Conservation (phyloP, 805 yeast genomes). For the Metschnikowia koreensis region DNA sequence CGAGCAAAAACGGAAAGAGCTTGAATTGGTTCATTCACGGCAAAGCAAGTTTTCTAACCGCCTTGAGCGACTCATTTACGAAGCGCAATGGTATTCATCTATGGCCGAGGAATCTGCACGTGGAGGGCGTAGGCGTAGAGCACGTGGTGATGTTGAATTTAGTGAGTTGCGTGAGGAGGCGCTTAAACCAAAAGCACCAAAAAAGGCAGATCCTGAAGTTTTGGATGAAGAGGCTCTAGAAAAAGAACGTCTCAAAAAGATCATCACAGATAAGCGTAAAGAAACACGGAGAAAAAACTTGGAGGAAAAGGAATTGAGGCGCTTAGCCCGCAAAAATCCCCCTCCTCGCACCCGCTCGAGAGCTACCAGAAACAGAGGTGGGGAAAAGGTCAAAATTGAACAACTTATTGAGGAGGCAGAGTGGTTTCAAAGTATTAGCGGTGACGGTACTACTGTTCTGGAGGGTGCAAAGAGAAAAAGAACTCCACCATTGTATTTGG, state of each 20-base stretch:
- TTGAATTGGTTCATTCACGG: slow-evolving; percentile 26
- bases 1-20: slow-evolving; percentile 22
- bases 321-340: neutral
- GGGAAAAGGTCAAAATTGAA: slow-evolving; percentile 6
- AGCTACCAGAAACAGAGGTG: neutral
- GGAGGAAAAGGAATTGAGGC: slow-evolving; percentile 4
- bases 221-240: slow-evolving; percentile 2
- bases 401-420: slow-evolving; percentile 26
- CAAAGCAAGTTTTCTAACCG: slow-evolving; percentile 27
- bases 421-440: slow-evolving; percentile 42
- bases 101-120: slow-evolving; percentile 17
- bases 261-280: slow-evolving; percentile 6
- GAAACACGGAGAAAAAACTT: slow-evolving; percentile 7
- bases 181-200: slow-evolving; percentile 7
- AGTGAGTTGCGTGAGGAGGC: slow-evolving; percentile 15
- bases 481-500: slow-evolving; percentile 25
- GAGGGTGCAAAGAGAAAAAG: slow-evolving; percentile 35
- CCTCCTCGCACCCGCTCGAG: slow-evolving; percentile 7
- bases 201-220: neutral
- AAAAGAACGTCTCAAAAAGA: slow-evolving; percentile 3
- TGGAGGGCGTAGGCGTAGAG: slow-evolving; percentile 17
- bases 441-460: slow-evolving; percentile 31
- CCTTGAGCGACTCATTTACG: slow-evolving; percentile 36
- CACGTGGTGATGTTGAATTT: slow-evolving; percentile 17
- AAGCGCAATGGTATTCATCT: slow-evolving; percentile 39